These are phyloP conservation scores for Colletotrichum cordylinicola DNA, from an alignment of 2,329 filamentous ascomycete genomes.

Conservation along the genomic window DNA sequence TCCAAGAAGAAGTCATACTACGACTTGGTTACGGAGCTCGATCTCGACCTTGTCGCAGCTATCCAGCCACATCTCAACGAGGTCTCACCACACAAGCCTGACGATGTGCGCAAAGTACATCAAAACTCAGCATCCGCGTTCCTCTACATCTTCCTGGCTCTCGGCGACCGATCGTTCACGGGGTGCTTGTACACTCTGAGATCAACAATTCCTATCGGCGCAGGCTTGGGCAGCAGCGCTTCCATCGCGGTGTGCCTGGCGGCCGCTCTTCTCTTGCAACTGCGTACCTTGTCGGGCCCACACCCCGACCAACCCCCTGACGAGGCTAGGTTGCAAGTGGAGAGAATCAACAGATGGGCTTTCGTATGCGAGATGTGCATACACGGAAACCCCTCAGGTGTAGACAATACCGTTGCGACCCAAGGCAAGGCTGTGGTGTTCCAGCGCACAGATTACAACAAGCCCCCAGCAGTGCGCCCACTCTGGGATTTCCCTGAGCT, in stretches of 20 bases:
- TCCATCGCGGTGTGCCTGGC: conserved; percentile 91
- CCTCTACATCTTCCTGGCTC: conserved; percentile 89
- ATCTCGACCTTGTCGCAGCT: conserved; percentile 80
- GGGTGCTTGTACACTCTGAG: conserved; percentile 89
- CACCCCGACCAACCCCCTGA: conserved; percentile 89
- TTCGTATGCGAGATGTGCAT: conserved; percentile 98
- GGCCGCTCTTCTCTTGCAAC: conserved; percentile 83
- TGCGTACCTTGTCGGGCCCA: conserved; percentile 85
- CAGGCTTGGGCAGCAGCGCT: conserved; percentile 91
- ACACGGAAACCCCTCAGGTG: conserved; percentile 93
- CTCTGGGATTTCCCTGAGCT: conserved; percentile 91
- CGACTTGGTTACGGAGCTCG: conserved; percentile 83
- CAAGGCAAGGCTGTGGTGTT: conserved; percentile 96
- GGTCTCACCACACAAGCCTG: conserved; percentile 71
- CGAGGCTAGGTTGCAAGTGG: conserved; percentile 88
- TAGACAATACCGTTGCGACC: conserved; percentile 95
- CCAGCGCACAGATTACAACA: conserved; percentile 77
- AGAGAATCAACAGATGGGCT: conserved; percentile 97
- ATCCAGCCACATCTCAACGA: conserved; percentile 79
- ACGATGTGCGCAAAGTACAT: conserved; percentile 83
- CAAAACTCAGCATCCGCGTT: conserved; percentile 83
- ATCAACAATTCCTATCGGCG: conserved; percentile 91
- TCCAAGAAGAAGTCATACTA: conserved; percentile 96
- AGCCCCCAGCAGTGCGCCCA: conserved; percentile 77
- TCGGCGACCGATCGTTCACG: conserved; percentile 79